A percentile compares a stretch with the other conserved stretches of the same genome.
These are phyloP conservation scores for Chromosphaera perkinsii DNA, from an alignment of 208 protist species.

Conservation along the genomic window DNA sequence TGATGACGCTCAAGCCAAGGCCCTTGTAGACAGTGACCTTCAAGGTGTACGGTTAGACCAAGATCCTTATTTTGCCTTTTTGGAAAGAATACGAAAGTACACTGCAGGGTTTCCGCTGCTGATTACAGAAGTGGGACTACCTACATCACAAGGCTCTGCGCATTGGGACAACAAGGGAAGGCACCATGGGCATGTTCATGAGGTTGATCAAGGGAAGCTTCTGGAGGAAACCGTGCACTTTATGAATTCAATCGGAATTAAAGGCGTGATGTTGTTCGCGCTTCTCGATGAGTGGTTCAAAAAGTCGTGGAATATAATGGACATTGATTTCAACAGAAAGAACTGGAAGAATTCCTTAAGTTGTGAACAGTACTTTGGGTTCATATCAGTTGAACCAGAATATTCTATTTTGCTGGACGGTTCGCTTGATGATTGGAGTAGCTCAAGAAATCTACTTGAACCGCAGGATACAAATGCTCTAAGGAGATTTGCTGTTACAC, in stretches of 20 bases:
- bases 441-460: too few species aligned
- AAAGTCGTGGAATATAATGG: slow-evolving; percentile 15
- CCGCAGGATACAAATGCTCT: too few species aligned
- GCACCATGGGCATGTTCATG: slow-evolving; percentile 10
- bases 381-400: slow-evolving; percentile 1
- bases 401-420: too few species aligned
- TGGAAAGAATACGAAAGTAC: background rate
- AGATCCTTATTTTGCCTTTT: background rate
- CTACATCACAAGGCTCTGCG: background rate
- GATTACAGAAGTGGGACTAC: background rate
- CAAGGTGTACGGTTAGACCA: too few species aligned
- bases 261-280: slow-evolving; percentile 14
- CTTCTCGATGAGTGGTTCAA: slow-evolving; percentile 31
- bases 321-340: slow-evolving; percentile 16
- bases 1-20: background rate
- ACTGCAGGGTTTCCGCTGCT: background rate
- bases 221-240: background rate
- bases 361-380: slow-evolving; percentile 19
- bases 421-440: too few species aligned
- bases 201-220: background rate
- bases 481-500: too few species aligned
- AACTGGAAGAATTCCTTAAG: slow-evolving; percentile 12
- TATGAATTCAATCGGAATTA: background rate
- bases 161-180: background rate
- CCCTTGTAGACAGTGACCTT: too few species aligned